Conservation (phyloP, 306 rosid genomes). For the Datisca glomerata region DNA sequence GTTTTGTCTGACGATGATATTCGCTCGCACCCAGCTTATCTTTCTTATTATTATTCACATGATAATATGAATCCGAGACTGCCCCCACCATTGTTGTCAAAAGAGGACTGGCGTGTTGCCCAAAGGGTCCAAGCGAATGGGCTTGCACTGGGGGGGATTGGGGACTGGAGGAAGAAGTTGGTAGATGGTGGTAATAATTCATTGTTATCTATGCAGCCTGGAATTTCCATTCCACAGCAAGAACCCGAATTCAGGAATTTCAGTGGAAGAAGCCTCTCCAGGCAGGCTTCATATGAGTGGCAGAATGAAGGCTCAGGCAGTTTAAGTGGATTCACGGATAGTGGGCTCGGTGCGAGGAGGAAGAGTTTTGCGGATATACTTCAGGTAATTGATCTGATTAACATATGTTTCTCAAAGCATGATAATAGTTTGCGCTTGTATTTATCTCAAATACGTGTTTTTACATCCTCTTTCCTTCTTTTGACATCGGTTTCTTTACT, state of each 20-base stretch:
- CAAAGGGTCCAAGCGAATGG: slow-evolving; percentile 76
- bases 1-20: slow-evolving; percentile 78
- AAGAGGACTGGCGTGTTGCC: slow-evolving; percentile 94
- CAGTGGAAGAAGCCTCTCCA: slow-evolving; percentile 35
- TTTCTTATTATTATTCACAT: slow-evolving; percentile 74
- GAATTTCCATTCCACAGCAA: slow-evolving; percentile 47
- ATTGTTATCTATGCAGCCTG: slow-evolving; percentile 69
- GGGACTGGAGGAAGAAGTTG: slow-evolving; percentile 57
- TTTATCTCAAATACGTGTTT: background rate
- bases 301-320: slow-evolving; percentile 36
- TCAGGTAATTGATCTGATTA: slow-evolving; percentile 40
- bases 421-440: background rate
- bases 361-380: slow-evolving; percentile 67
- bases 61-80: slow-evolving; percentile 70
- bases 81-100: slow-evolving; percentile 82
- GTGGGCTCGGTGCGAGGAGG: slow-evolving; percentile 64
- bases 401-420: background rate
- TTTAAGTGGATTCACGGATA: slow-evolving; percentile 32
- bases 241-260: slow-evolving; percentile 52
- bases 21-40: slow-evolving; percentile 80
- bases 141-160: slow-evolving; percentile 39
- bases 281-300: slow-evolving; percentile 43
- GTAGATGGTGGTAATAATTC: slow-evolving; percentile 32
- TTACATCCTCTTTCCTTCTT: too few relatives aligned
- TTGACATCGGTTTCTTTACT: too few relatives aligned